Conservation (phyloP, 768 basidiomycete genomes). For the Galerina marginata region DNA sequence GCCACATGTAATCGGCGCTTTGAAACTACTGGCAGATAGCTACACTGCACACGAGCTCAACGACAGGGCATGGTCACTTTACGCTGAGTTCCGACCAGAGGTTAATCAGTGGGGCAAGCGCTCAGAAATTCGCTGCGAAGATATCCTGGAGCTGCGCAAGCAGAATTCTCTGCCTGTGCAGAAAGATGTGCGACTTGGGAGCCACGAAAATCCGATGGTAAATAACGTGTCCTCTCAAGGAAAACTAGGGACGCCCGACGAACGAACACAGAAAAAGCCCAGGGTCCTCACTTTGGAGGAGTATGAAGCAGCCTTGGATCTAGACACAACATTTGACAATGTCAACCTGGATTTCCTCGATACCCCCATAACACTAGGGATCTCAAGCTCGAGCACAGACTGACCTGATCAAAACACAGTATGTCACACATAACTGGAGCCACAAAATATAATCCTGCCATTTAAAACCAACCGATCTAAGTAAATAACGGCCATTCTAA, state of each 20-base stretch:
- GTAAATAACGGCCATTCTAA: slow-evolving; percentile 13
- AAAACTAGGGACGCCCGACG: neutral
- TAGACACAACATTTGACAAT: slow-evolving; percentile 51
- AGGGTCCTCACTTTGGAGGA: slow-evolving; percentile 51
- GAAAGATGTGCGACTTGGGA: neutral
- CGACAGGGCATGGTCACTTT: slow-evolving; percentile 74
- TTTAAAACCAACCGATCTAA: slow-evolving; percentile 10
- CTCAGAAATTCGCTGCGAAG: slow-evolving; percentile 72
- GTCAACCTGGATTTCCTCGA: slow-evolving; percentile 42
- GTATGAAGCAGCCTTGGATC: slow-evolving; percentile 56
- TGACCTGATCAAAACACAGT: no score
- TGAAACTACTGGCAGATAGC: slow-evolving; percentile 69
- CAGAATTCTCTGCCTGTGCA: slow-evolving; percentile 1
- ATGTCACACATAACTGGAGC: no score
- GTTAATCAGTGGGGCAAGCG: slow-evolving; percentile 86
- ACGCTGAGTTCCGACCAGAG: slow-evolving; percentile 85
- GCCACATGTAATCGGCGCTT: slow-evolving; percentile 76
- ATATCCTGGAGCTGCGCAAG: slow-evolving; percentile 66
- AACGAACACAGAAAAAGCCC: slow-evolving; percentile 41
- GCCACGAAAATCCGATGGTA: slow-evolving; percentile 1
- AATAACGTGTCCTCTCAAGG: neutral
- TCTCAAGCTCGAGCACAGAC: neutral
- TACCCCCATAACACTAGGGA: neutral
- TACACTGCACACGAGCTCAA: slow-evolving; percentile 66
- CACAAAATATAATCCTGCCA: slow-evolving; percentile 16